Base-by-base conservation (phyloP, 768 basidiomycete species). In the Mycena crocata region DNA sequence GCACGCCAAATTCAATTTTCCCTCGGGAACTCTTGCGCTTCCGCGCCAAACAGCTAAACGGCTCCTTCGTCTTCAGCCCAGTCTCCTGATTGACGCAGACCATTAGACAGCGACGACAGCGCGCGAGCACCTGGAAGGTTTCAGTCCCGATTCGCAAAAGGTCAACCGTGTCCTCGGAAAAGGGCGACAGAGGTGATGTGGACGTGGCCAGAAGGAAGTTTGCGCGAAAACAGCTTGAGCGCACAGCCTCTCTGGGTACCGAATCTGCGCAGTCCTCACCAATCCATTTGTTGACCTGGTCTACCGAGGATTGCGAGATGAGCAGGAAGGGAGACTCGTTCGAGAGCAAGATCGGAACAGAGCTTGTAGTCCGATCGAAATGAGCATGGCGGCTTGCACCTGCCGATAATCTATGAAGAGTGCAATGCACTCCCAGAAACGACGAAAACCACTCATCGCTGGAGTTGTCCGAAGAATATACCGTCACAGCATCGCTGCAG, bases 251-350 rank as follows among this genome's bases (percentile, higher is more conserved):
- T 17, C 52, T 42, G 39, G 30, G 17, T 19, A 14, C 6, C 6
- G 48, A 6, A 15, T 37, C 49, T 9, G 40, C 21, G 12, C 28
- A 52, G 45, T 45, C 51, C 28, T 49, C 62, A 17, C 15, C 32
- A 19, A 71, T 71, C 70, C 70, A 71, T 12, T 59, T 42, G 39
- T 65, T 71, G 19, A 71, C 70, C 34, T 63, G 63, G 51, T 71
- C 64, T 23, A 71, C 70, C 23, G 70, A 71, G 13, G 70, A 31
- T 46, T 64, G 59, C 23, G 70, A 58, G 42, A 71, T 71, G 58
- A 71, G 70, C 23, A 68, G 63, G 34, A 71, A 71, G 12, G 70
- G 70, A 7, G 70, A 71, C 49, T 71, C 70, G 57, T 71, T 71
- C 14, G 70, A 71, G 50, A 71, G 63, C 14, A 71, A 31, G 31